A percentile compares a stretch with the other conserved stretches of the same genome.
Conservation (phyloP, 1,139 yeast species). For the Candida tetrigidarum region DNA sequence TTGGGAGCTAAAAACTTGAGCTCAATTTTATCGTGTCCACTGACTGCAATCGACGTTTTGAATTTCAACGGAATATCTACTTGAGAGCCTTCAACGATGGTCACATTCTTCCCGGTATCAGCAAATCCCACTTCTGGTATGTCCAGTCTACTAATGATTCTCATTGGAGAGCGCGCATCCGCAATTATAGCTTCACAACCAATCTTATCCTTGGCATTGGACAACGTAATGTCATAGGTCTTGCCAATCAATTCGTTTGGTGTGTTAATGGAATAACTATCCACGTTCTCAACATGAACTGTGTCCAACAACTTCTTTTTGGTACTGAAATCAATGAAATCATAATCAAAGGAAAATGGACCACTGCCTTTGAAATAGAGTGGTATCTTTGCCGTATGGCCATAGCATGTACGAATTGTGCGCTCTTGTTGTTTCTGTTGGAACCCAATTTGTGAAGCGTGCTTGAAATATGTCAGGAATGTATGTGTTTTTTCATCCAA, state of each 20-base stretch:
- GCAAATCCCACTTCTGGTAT: constrained; percentile 49
- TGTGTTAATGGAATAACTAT: constrained; percentile 49
- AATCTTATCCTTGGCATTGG: constrained; percentile 69
- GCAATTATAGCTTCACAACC: constrained; percentile 68
- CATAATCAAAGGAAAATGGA: constrained; percentile 73
- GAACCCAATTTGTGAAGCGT: constrained; percentile 42
- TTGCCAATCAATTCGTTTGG: constrained; percentile 70
- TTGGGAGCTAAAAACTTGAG: constrained; percentile 24
- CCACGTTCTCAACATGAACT: constrained; percentile 49
- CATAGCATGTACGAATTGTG: constrained; percentile 42
- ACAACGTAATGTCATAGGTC: constrained; percentile 61
- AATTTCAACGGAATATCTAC: constrained; percentile 61
- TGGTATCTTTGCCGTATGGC: constrained; percentile 45
- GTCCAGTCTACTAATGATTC: constrained; percentile 66
- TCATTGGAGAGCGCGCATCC: constrained; percentile 55
- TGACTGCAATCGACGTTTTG: constrained; percentile 32
- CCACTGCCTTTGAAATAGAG: constrained; percentile 73
- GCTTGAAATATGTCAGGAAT: constrained; percentile 56
- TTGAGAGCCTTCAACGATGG: constrained; percentile 64
- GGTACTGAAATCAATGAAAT: constrained; percentile 41
- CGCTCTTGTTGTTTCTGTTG: constrained; percentile 12
- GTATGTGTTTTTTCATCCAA: constrained; percentile 42
- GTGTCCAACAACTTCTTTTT: constrained; percentile 43
- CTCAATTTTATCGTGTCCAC: constrained; percentile 29
- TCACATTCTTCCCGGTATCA: constrained; percentile 26